Base-by-base conservation (phyloP, 2,329 filamentous ascomycete species). In the Pseudocercospora fijiensis region DNA sequence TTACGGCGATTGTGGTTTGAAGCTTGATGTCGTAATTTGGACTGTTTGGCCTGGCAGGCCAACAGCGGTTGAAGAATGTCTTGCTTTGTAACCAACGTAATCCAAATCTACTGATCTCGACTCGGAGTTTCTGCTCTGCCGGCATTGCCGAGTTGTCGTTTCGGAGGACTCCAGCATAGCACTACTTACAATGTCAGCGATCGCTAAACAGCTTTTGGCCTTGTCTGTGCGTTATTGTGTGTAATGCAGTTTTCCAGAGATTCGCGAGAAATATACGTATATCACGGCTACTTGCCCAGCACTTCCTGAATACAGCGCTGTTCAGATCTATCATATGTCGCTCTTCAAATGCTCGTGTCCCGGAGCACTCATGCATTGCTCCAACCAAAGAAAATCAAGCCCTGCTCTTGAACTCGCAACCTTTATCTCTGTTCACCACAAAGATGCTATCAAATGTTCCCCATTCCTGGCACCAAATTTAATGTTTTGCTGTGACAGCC, bases 401-500 rank as follows among this genome's bases (percentile, higher is more conserved):
- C 28, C 33, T 43, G 49, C 51, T 47, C 59, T 56, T 55, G 13
- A 33, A 20, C 18, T 37, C 16, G 7, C 7, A 30, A 41, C 3
- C 53, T 33, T 18, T 28, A 18, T 10, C 27, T 8, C 41, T 47
- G 20, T 30, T 47, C 27, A 24, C 20, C 9, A 28, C n/a, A 47
- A 26, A 16, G 18, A 7, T 41, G 10, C 13, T 22, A 60, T 56
- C 49, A 57, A 37, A 4, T 18, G 45, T 60, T 60, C 56, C 16
- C 37, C 63, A 22, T 53, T 20, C 43, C 43, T 18, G 16, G 20
- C 43, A 24, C 51, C 43, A 37, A 49, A 43, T 60, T 77, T 85
- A 88, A 78, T 88, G 86, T 81, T 88, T 88, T 47, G 85, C 85
- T 65, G 85, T 87, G 72, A 88, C 85, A 64, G 77, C 73, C 37